Evolutionary conservation across 371 early-diverging fungal genomes (phyloP).

Genomic region (Lichtheimia corymbifera): DNA sequence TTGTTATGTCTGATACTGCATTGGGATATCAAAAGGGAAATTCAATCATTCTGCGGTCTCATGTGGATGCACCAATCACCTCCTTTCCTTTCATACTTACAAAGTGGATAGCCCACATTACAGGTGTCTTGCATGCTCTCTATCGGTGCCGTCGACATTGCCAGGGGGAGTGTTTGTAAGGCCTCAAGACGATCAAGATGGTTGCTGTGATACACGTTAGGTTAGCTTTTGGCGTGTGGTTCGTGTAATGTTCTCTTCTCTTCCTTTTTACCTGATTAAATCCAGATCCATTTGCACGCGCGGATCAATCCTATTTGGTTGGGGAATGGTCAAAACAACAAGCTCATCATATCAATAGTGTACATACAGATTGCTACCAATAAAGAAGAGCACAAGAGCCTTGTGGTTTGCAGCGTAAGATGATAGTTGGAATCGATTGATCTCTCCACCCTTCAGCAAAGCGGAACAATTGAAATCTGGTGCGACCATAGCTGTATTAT

Average conservation of each 20-base stretch:
- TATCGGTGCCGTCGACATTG: too few relatives aligned
- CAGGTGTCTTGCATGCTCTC: too few relatives aligned
- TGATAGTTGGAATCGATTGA: background rate
- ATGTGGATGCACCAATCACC: too few relatives aligned
- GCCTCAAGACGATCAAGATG: too few relatives aligned
- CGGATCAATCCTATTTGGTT: slow-evolving; percentile 1
- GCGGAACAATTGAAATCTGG: slow-evolving; percentile 14
- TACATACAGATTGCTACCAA: background rate
- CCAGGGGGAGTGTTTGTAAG: too few relatives aligned
- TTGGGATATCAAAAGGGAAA: background rate
- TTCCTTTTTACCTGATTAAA: background rate
- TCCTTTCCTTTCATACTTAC: too few relatives aligned
- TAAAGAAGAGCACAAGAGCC: background rate
- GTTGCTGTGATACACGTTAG: too few relatives aligned
- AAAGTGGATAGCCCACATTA: too few relatives aligned
- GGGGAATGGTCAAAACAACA: background rate
- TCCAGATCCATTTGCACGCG: background rate
- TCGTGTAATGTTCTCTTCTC: background rate
- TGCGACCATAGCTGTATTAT: background rate
- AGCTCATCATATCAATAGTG: too few relatives aligned
- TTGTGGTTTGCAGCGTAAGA: background rate
- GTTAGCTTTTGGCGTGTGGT: too few relatives aligned
- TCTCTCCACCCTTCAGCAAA: background rate
- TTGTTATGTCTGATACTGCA: background rate
- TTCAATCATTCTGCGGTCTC: too few relatives aligned